Percentiles rank a stretch among this genome's conserved stretches.
phyloP scores from a whole-genome alignment of 208 protist species.

The Trypanosoma avium region DNA sequence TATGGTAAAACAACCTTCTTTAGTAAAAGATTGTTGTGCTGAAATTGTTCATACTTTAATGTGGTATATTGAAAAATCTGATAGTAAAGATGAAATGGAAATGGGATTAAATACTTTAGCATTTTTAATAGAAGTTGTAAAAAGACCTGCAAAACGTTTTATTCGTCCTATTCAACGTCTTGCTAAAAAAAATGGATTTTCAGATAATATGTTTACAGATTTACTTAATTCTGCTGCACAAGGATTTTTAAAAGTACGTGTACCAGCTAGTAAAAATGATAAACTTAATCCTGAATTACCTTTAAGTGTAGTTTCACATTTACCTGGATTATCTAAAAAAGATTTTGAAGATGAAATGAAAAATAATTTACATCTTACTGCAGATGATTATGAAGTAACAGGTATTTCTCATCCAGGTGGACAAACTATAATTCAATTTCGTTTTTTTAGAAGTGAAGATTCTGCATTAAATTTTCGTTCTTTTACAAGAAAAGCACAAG shows the following conservation, averaged over 20 bases:
- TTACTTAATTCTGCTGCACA: conserved; percentile 59
- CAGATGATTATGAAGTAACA: conserved; percentile 59
- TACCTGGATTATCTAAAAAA: conserved; percentile 61
- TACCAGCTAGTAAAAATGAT: conserved; percentile 30
- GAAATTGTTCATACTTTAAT: conserved; percentile 87
- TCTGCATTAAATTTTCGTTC: conserved; percentile 61
- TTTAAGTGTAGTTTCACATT: conserved; percentile 68
- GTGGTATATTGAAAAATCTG: conserved; percentile 84
- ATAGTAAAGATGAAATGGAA: conserved; percentile 77
- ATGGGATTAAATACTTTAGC: conserved; percentile 77
- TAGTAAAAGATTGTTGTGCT: conserved; percentile 84
- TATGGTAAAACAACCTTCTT: conserved; percentile 69
- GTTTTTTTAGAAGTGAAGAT: conserved; percentile 50
- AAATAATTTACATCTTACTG: conserved; percentile 42
- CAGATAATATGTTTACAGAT: conserved; percentile 57
- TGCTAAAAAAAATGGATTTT: conserved; percentile 64
- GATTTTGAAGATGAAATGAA: conserved; percentile 86
- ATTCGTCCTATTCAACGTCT: conserved; percentile 75
- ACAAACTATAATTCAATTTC: conserved; percentile 78
- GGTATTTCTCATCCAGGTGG: conserved; percentile 57
- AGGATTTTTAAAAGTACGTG: conserved; percentile 41
- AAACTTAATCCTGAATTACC: conserved; percentile 72
- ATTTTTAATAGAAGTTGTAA: conserved; percentile 68
- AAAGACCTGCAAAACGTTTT: conserved; percentile 72
- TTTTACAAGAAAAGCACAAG: conserved; percentile 78